Percentiles rank a stretch among this genome's conserved stretches.
These are phyloP conservation scores for Entomortierella beljakovae DNA, from an alignment of 192 early-diverging fungal genomes.

Conservation along the genomic window DNA sequence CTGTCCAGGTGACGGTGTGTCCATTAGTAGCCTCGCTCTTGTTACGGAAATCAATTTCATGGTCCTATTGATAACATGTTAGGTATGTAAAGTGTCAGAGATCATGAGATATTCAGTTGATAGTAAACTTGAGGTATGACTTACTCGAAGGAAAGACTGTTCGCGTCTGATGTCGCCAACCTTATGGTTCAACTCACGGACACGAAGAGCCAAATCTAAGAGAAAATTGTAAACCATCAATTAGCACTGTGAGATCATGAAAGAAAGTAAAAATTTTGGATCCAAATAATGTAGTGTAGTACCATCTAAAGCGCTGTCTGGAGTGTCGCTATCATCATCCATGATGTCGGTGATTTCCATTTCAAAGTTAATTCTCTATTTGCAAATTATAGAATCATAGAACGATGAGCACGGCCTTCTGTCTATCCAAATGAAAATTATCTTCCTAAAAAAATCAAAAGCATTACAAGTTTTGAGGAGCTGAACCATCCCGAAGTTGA, in stretches of 20 bases:
- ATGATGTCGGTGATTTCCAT: slow-evolving; percentile 40
- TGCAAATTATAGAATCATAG: neutral
- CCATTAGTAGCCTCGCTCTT: slow-evolving; percentile 87
- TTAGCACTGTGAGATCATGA: neutral
- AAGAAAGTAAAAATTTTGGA: neutral
- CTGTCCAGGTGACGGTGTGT: slow-evolving; percentile 87
- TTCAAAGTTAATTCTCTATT: slow-evolving; percentile 43
- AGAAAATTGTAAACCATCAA: neutral
- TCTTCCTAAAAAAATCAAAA: neutral
- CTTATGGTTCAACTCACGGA: slow-evolving; percentile 86
- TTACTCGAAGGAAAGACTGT: slow-evolving; percentile 89
- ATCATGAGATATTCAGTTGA: neutral
- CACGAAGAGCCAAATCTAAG: slow-evolving; percentile 74
- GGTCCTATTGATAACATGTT: slow-evolving; percentile 64
- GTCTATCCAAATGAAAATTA: too few relatives aligned
- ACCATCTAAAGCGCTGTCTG: slow-evolving; percentile 35
- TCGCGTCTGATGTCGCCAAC: slow-evolving; percentile 87
- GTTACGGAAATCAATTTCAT: slow-evolving; percentile 92
- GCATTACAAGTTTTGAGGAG: slow-evolving; percentile 70
- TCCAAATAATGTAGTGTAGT: neutral
- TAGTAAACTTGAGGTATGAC: slow-evolving; percentile 4
- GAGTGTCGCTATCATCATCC: slow-evolving; percentile 25
- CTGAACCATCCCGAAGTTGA: slow-evolving; percentile 79
- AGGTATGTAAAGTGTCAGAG: neutral
- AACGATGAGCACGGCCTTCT: too few relatives aligned